A percentile compares a stretch with the other conserved stretches of the same genome.
Conservation (phyloP, 2,329 filamentous ascomycete species). For the Penicillium freii region DNA sequence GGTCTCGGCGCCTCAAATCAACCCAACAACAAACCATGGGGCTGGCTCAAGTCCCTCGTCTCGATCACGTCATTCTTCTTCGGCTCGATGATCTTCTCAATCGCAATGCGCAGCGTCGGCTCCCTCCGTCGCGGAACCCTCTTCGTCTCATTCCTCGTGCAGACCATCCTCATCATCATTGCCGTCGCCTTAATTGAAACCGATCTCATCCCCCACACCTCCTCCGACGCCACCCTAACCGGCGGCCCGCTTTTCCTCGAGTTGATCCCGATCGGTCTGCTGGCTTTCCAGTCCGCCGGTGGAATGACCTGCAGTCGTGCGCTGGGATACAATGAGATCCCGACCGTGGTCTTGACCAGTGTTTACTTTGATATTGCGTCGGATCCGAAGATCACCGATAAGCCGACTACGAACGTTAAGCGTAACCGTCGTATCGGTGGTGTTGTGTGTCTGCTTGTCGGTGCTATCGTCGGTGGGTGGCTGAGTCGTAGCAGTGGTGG, state of each 20-base stretch:
- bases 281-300: constrained; percentile 48
- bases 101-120: constrained; percentile 37
- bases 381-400: constrained; percentile 37
- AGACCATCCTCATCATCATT: constrained; percentile 40
- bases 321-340: constrained; percentile 45
- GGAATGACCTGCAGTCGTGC: constrained; percentile 45
- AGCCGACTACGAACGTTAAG: constrained; percentile 40
- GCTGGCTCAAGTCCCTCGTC: constrained; percentile 46
- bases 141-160: constrained; percentile 43
- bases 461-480: constrained; percentile 45
- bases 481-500: constrained; percentile 43
- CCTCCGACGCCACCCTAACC: constrained; percentile 19
- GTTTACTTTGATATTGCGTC: constrained; percentile 48
- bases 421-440: constrained; percentile 39
- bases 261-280: constrained; percentile 43
- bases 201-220: constrained; percentile 38
- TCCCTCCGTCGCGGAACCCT: constrained; percentile 38
- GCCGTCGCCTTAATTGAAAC: constrained; percentile 42
- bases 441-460: constrained; percentile 40
- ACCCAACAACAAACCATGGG: constrained; percentile 39
- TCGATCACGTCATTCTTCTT: constrained; percentile 44
- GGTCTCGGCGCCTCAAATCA: constrained; percentile 45
- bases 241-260: constrained; percentile 38
- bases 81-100: constrained; percentile 43
- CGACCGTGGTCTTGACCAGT: constrained; percentile 48